Base-by-base conservation (phyloP, 257 asterid genomes). In the Solanum gandarillasii region DNA sequence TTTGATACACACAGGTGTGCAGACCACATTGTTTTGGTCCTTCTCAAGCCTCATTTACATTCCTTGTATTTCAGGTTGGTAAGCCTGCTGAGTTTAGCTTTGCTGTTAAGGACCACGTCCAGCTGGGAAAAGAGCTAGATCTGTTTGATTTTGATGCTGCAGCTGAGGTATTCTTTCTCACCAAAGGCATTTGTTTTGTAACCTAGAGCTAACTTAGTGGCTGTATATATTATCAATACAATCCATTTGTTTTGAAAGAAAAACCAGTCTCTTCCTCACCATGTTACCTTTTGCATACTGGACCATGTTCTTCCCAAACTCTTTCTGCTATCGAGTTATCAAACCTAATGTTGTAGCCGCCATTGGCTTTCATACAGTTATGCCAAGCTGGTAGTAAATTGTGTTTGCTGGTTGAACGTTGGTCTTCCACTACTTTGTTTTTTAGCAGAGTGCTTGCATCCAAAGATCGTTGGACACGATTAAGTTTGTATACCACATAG, bases 71-170 rank as follows among this genome's bases (percentile, higher is more conserved):
- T 86, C 86, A 96, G 99, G 96, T 95, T 65, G 95, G 99, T 39
- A 89, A 91, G 75, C 98, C 98, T 87, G 93, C 90, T 62, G 95
- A 93, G 87, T 97, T 95, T 93, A 89, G 91, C 89, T 96, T 95
- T 93, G 89, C 94, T 14, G 65, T 95, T 48, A 97, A 97, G 92
- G 99, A 97, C 91, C 99, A 97, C 34, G 93, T 94, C 78, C 98
- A 94, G 92, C 98, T 97, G 12, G 99, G 99, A 52, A 96, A 96
- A 90, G 98, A 96, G 87, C 91, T 97, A 84, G 95, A 94, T 87
- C 89, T 97, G 84, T 90, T 97, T 73, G 98, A 96, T 90, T 97
- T 97, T 60, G 99, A 97, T 90, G 95, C 99, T 62, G 99, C 99
- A 88, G 94, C 99, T 46, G 98, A 96, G 99, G 99, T 97, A 94